Conservation (phyloP, 805 yeast species). For the Lipomyces yamadae region DNA sequence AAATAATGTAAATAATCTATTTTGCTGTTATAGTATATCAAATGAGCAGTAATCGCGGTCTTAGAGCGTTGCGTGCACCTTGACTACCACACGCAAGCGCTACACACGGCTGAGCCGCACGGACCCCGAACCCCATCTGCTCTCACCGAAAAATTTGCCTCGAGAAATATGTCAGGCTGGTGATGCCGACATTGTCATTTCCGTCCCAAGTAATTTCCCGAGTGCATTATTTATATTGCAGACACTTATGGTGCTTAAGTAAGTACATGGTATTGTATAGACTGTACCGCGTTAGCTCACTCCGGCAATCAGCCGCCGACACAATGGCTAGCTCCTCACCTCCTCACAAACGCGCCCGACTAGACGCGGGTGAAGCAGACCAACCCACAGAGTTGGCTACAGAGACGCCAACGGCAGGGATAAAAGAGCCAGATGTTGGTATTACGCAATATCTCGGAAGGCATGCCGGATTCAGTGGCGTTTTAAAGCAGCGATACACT, state of each 20-base stretch:
- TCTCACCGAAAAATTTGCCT: not conserved
- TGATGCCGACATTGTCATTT: not conserved
- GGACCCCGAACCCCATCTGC: not conserved
- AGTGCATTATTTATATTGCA: not conserved
- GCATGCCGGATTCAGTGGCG: constrained; percentile 72
- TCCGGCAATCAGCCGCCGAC: not conserved
- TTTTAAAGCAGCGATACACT: constrained; percentile 77
- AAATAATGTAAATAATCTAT: no score
- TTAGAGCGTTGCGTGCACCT: no score
- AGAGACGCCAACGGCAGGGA: not conserved
- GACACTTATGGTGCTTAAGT: not conserved
- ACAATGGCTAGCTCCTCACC: not conserved
- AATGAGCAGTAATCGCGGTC: no score
- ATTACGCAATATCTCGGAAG: constrained; percentile 70
- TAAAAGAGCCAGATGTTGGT: constrained; percentile 79
- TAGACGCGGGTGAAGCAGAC: not conserved
- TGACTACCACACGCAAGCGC: no score
- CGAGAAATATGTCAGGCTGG: not conserved
- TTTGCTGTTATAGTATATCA: no score
- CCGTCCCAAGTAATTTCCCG: not conserved
- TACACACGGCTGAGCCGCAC: not conserved
- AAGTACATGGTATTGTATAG: not conserved
- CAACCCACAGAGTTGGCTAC: not conserved
- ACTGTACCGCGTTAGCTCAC: not conserved
- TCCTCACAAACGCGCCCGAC: constrained; percentile 5